phyloP scores from a whole-genome alignment of 495 filamentous ascomycete genomes.

The Neurospora sp. region DNA sequence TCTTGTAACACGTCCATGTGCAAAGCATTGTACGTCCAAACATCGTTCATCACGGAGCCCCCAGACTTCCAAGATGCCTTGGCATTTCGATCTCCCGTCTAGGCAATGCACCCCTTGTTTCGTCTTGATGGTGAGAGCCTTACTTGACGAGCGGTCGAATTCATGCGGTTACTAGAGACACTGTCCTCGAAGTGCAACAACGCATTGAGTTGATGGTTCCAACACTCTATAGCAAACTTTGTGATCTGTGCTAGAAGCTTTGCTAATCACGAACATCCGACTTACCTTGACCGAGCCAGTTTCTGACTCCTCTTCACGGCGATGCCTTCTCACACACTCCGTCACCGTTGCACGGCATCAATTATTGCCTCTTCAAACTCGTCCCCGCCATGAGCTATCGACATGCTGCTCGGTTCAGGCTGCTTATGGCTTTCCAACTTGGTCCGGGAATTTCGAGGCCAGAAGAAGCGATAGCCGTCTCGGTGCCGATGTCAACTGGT shows the following conservation, averaged over 20 bases:
- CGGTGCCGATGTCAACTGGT: background rate
- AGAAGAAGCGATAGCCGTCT: background rate
- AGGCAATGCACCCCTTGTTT: conserved; percentile 7
- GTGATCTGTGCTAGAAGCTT: background rate
- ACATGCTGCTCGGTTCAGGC: background rate
- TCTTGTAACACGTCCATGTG: background rate
- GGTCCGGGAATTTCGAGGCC: background rate
- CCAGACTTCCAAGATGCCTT: conserved; percentile 8
- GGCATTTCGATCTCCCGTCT: conserved; percentile 25
- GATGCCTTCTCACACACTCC: background rate
- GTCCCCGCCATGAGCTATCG: background rate
- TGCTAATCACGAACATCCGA: background rate
- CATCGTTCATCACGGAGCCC: background rate
- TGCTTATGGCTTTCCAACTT: background rate
- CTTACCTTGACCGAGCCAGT: background rate
- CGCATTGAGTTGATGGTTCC: background rate
- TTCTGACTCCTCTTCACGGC: background rate
- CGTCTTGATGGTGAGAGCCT: background rate
- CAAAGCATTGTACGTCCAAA: background rate
- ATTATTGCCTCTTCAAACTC: background rate
- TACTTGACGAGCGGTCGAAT: background rate
- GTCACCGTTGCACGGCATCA: background rate
- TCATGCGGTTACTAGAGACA: background rate
- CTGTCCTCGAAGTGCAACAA: background rate
- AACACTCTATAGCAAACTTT: background rate